phyloP scores from a whole-genome alignment of 2,329 filamentous ascomycete species.

The Fusarium siculi region DNA sequence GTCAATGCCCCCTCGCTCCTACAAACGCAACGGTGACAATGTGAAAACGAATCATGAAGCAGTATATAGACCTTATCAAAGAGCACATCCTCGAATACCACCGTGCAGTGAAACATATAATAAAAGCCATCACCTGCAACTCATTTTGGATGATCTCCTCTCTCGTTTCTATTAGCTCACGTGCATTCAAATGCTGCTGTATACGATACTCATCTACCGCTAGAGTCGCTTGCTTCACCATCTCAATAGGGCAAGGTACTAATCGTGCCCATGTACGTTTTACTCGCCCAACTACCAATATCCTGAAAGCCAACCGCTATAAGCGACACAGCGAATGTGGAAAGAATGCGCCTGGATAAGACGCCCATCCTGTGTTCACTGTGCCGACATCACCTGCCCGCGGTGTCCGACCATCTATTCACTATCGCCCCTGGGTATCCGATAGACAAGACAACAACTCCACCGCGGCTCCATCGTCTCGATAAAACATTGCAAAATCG shows the following conservation, averaged over 20 bases:
- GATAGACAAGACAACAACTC: conserved; percentile 44
- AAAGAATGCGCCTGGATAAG: conserved; percentile 5
- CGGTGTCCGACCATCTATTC: conserved; percentile 41
- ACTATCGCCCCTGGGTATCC: conserved; percentile 45
- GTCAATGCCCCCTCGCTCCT: neutral
- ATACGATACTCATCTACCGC: conserved; percentile 28
- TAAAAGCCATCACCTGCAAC: neutral
- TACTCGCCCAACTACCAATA: conserved; percentile 35
- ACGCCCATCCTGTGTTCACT: conserved; percentile 27
- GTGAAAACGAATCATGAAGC: neutral
- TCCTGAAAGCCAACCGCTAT: conserved; percentile 35
- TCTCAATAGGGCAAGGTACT: conserved; percentile 21
- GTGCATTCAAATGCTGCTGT: conserved; percentile 32
- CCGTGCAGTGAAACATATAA: too few species aligned
- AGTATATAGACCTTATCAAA: too few species aligned
- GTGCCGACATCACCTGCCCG: conserved; percentile 34
- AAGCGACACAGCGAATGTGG: conserved; percentile 29
- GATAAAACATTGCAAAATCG: conserved; percentile 38
- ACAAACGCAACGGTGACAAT: neutral
- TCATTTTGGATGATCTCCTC: conserved; percentile 12
- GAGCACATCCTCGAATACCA: neutral
- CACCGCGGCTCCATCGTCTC: conserved; percentile 41
- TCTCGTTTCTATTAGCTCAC: conserved; percentile 41
- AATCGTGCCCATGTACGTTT: conserved; percentile 31
- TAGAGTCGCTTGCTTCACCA: conserved; percentile 23